Evolutionary conservation across 148 eudicot genomes (phyloP), one percentile per base, ranked within the genome.

Genomic region (Bassia scoparia): DNA sequence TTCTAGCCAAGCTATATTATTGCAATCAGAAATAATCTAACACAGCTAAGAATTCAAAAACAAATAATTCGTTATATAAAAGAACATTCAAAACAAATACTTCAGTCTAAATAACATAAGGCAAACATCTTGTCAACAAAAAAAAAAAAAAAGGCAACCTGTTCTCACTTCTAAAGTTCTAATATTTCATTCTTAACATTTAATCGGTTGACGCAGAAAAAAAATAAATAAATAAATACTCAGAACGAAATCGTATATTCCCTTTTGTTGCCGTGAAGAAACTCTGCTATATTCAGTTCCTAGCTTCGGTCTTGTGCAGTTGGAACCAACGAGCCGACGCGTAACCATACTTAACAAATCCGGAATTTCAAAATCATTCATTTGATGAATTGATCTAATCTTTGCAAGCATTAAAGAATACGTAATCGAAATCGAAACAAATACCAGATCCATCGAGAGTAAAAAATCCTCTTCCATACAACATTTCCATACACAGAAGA

Each of bases 371-470:
- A 65, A 66, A n/a, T n/a, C n/a, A n/a, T n/a, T n/a, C n/a, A n/a
- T n/a, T 26, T 18, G 12, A 26, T 66, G 1, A 38, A 66, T 41
- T 41, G 21, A 8, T 52, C n/a, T 21, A 34, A 66, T 66, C 69
- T 66, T 15, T 0, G 0, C 3, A 43, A 6, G 67, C 33, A 66
- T 24, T 27, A 33, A 1, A 43, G 5, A 7, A 7, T 15, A 21
- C 24, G 20, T 26, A 44, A 31, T 48, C 44, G 3, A 30, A 35
- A 41, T 38, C 14, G 23, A 53, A 37, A 38, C 31, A 24, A 41
- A 31, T 34, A 92, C 99, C 99, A 12, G 99, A 92, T 92, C 99
- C 99, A 75, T n/a, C 99, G 99, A 72, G 99, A n/a, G 99, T 74
- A 96, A 88, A 81, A 96, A 96, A 86, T 96, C 99, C 99, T 81